A percentile compares a stretch with the other conserved stretches of the same genome.
Conservation (phyloP, 371 early-diverging fungal genomes). For the Mucor plumbeus region DNA sequence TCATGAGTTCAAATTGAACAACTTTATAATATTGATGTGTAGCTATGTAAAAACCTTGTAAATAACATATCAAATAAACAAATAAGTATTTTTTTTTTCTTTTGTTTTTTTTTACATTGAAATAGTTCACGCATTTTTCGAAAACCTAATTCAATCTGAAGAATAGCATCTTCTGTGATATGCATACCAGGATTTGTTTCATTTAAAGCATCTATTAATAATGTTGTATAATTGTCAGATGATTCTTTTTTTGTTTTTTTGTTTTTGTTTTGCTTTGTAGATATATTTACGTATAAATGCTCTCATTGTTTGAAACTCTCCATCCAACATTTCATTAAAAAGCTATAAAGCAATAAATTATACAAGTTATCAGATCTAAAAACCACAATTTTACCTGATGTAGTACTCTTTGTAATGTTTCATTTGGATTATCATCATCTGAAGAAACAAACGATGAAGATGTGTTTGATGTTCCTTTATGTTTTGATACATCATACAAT, state of each 20-base stretch:
- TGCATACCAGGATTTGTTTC: slow-evolving; percentile 60
- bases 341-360: slow-evolving; percentile 34
- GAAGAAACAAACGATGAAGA: slow-evolving; percentile 35
- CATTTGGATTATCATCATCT: slow-evolving; percentile 41
- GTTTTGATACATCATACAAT: slow-evolving; percentile 61
- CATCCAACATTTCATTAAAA: slow-evolving; percentile 71
- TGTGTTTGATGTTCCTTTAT: slow-evolving; percentile 37
- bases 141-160: slow-evolving; percentile 64
- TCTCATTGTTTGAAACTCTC: slow-evolving; percentile 70
- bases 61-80: neutral
- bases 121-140: slow-evolving; percentile 61
- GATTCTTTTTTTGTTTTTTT: neutral
- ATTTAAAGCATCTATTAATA: slow-evolving; percentile 46
- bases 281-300: slow-evolving; percentile 63
- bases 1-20: slow-evolving; percentile 64
- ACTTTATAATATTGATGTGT: slow-evolving; percentile 67
- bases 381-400: slow-evolving; percentile 51
- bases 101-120: slow-evolving; percentile 45
- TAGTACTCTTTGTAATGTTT: slow-evolving; percentile 61
- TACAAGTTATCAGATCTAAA: neutral
- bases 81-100: neutral
- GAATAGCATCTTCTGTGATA: slow-evolving; percentile 66
- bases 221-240: slow-evolving; percentile 11
- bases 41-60: slow-evolving; percentile 33
- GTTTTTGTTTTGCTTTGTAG: neutral